phyloP scores from a whole-genome alignment of 768 basidiomycete genomes.

The Macrolepiota dolichaula region DNA sequence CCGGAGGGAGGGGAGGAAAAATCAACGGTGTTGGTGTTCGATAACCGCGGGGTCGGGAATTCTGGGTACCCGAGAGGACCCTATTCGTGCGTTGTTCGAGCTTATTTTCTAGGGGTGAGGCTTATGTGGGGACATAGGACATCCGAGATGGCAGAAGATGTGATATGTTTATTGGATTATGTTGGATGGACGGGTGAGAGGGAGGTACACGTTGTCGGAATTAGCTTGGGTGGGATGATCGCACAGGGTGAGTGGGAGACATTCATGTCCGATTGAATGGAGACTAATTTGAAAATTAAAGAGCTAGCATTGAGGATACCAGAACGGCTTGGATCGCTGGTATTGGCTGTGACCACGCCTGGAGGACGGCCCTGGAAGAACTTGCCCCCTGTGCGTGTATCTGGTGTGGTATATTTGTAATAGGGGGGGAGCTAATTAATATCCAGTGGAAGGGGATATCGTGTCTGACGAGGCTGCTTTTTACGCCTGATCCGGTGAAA shows the following conservation, averaged over 20 bases:
- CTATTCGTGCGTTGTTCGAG: slow-evolving; percentile 60
- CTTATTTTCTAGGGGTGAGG: background rate
- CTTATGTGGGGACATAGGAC: slow-evolving; percentile 40
- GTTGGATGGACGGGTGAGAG: slow-evolving; percentile 66
- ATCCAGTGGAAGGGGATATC: slow-evolving; percentile 37
- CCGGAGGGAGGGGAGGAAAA: slow-evolving; percentile 25
- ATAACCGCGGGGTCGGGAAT: slow-evolving; percentile 83
- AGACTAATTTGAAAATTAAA: slow-evolving; percentile 21
- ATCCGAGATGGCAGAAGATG: slow-evolving; percentile 75
- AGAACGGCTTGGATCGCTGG: slow-evolving; percentile 61
- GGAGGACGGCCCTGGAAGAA: slow-evolving; percentile 58
- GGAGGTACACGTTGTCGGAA: slow-evolving; percentile 67
- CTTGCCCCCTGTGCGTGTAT: slow-evolving; percentile 53
- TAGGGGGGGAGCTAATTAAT: background rate
- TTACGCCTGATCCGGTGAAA: slow-evolving; percentile 42
- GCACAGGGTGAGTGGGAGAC: slow-evolving; percentile 51
- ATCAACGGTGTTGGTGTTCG: slow-evolving; percentile 71
- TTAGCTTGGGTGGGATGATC: slow-evolving; percentile 84
- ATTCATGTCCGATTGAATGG: background rate
- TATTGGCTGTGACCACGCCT: slow-evolving; percentile 67
- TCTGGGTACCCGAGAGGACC: slow-evolving; percentile 69
- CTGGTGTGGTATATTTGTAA: background rate
- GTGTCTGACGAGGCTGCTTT: slow-evolving; percentile 30
- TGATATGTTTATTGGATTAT: slow-evolving; percentile 61
- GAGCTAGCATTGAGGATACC: slow-evolving; percentile 70